Evolutionary conservation across 768 basidiomycete species (phyloP), one percentile per base, ranked within the genome.

Genomic region (Kwoniella bestiolae): DNA sequence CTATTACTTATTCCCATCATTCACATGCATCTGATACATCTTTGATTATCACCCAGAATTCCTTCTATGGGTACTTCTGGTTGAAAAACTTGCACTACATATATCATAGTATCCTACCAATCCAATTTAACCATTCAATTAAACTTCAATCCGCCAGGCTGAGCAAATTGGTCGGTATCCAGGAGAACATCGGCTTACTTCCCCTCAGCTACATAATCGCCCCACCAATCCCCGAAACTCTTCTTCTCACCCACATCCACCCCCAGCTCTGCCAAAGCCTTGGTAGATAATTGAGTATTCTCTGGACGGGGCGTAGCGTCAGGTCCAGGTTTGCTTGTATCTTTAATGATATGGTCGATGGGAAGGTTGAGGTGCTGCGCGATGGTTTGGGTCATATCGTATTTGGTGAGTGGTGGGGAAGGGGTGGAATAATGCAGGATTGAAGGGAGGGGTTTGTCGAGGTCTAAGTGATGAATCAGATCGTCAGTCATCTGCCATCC

Each of bases 181-280:
- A 41, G 38, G 18, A 14, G 18, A 1, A 2, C 11, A 41, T 14
- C 38, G 38, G 38, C 12, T 41, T 41, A 61, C n/a, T 61, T 61
- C 4, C 35, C 47, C 25, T 41, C 53, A 21, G 31, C 56, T 29
- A 63, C 25, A 49, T 69, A 82, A 16, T 76, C 84, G 18, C 80
- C 81, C 92, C 92, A 96, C 92, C 94, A 95, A 67, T 88, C 86
- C 76, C 89, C 90, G 76, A 97, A 96, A 26, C 86, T 80, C 3
- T 85, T 85, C n/a, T 84, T 83, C 44, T 82, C 82, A 2, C 78
- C 72, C 1, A 75, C 82, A 50, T 86, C 86, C 25, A 88, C 71
- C 11, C 84, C 85, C 26, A 96, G 78, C 12, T 78, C 74, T 60
- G 89, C 87, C n/a, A 92, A 90, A 74, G 89, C 89, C 57, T 83